Conservation (phyloP, 1,284 basidiomycete genomes). For the Leccinum fallax region DNA sequence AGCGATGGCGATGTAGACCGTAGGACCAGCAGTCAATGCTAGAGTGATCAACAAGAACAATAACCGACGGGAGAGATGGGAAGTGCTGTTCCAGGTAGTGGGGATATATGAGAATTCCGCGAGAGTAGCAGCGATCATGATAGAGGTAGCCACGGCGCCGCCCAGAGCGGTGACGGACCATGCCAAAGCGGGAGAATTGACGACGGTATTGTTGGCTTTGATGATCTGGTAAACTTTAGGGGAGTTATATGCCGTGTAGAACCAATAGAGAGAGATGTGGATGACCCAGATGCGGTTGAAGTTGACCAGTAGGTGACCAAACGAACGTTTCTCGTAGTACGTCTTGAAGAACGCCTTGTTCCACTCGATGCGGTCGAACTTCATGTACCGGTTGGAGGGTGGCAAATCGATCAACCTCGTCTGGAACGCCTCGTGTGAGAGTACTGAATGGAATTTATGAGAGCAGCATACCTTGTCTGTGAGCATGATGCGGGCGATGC, state of each 20-base stretch:
- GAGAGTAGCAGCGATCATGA: conserved; percentile 92
- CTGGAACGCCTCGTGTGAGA: conserved; percentile 38
- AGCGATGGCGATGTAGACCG: conserved; percentile 84
- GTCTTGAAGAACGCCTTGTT: conserved; percentile 96
- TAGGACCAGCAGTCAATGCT: conserved; percentile 84
- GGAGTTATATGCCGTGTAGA: conserved; percentile 93
- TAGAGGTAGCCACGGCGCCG: conserved; percentile 86
- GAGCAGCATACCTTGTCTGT: conserved; percentile 72
- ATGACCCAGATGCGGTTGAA: conserved; percentile 98
- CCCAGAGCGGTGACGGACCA: conserved; percentile 92
- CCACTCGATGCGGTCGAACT: conserved; percentile 95
- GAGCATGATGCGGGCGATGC: conserved; percentile 90
- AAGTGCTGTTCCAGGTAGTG: conserved; percentile 96
- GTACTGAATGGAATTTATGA: neutral
- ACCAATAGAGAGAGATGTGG: conserved; percentile 91
- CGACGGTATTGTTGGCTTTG: conserved; percentile 37
- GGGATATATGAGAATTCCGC: conserved; percentile 96
- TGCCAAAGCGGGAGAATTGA: conserved; percentile 68
- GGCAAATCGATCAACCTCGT: conserved; percentile 89
- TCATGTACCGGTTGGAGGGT: conserved; percentile 91
- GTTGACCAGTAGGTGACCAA: conserved; percentile 93
- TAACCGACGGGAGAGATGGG: conserved; percentile 86
- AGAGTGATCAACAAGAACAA: conserved; percentile 85
- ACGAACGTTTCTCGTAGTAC: conserved; percentile 93
- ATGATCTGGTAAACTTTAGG: conserved; percentile 71